Conservation (phyloP, 2,329 filamentous ascomycete genomes). For the Rhinocladiella mackenziei region DNA sequence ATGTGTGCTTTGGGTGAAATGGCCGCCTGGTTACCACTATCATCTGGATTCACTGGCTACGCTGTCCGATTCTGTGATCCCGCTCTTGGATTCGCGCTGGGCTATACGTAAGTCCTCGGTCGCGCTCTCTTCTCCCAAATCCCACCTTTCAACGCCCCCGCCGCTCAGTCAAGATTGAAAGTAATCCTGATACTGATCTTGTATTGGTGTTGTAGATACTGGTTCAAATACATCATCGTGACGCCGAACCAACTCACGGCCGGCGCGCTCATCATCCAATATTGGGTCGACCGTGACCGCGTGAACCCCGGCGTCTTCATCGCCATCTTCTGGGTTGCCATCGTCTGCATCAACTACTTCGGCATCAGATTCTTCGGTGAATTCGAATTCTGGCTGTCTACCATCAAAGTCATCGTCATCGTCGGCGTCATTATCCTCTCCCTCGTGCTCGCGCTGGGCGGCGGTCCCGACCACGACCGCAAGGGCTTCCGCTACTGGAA, state of each 20-base stretch:
- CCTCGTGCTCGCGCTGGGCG: slow-evolving; percentile 61
- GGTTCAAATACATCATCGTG: slow-evolving; percentile 77
- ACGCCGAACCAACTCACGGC: slow-evolving; percentile 83
- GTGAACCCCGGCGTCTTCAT: slow-evolving; percentile 80
- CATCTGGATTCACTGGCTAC: slow-evolving; percentile 76
- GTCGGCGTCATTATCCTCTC: slow-evolving; percentile 63
- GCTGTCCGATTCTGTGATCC: slow-evolving; percentile 75
- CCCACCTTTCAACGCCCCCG: not conserved
- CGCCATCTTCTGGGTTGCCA: slow-evolving; percentile 61
- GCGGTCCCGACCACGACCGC: slow-evolving; percentile 59
- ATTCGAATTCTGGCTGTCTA: slow-evolving; percentile 58
- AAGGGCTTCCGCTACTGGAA: slow-evolving; percentile 66
- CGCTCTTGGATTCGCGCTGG: slow-evolving; percentile 73
- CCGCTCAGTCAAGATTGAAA: too few species aligned
- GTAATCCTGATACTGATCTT: too few species aligned
- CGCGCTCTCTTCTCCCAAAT: too few species aligned
- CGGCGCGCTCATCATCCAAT: slow-evolving; percentile 71
- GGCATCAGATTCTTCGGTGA: slow-evolving; percentile 67
- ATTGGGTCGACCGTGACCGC: slow-evolving; percentile 62
- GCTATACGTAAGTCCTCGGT: slow-evolving; percentile 59
- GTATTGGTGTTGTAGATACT: slow-evolving; percentile 46
- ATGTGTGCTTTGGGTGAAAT: slow-evolving; percentile 81
- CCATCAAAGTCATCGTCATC: slow-evolving; percentile 66
- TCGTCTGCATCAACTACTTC: slow-evolving; percentile 65
- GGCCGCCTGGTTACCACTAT: slow-evolving; percentile 75